Evolutionary conservation across 108 stramenopile genomes (phyloP), one percentile per base, ranked within the genome.

Genomic region (Conticribra weissflogii): DNA sequence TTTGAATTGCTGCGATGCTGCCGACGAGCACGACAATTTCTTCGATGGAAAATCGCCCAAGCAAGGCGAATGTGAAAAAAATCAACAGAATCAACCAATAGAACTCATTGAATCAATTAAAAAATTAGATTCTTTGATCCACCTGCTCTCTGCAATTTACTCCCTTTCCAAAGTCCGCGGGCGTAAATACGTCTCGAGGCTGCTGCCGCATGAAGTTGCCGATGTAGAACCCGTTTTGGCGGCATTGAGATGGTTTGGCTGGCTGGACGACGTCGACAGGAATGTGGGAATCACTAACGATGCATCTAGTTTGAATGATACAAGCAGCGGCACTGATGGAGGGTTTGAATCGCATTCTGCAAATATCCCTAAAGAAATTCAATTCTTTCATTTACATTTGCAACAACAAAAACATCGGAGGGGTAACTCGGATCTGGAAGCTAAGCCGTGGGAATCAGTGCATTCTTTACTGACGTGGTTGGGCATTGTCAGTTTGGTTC

Each of bases 391-490:
- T 57, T 25, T 47, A 29, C 77, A 63, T 34, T 82, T 72, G 53
- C 23, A 32, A 23, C 50, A 62, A 59, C 68, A 74, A 29, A 48
- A 59, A 29, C 44, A 80, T 8, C 29, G n/a, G 3, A 36, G 21
- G 2, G 58, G 55, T 67, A 22, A 48, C 9, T 72, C 64, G 9
- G 85, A 41, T 41, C 5, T 12, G 5, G 36, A 81, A 49, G 73
- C 86, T 21, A 66, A 90, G 47, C 57, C 68, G 3, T 99, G 99
- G 99, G 92, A 97, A 82, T 88, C 92, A 12, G 66, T 94, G 0
- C 98, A 98, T 74, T 64, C 82, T n/a, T 74, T 98, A n/a, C 85
- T 98, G 78, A 86, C 96, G 46, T 99, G 99, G 99, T 72, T 99
- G 80, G 86, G 82, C 24, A 94, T 97, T 61, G 79, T 99, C 25